Conservation (phyloP, 495 filamentous ascomycete genomes). For the Trichoderma parareesei region DNA sequence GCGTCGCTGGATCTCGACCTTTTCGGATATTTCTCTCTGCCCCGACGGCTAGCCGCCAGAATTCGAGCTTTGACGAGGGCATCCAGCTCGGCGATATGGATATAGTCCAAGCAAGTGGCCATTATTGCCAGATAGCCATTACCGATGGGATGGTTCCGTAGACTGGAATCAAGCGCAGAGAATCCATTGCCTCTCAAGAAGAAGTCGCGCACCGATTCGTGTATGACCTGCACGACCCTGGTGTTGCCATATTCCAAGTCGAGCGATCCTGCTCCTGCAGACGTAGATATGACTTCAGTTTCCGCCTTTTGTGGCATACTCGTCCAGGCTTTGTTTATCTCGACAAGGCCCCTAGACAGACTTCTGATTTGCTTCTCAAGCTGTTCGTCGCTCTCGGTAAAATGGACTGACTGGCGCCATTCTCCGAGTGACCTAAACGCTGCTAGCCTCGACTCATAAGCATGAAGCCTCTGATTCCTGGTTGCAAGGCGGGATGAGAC, state of each 20-base stretch:
- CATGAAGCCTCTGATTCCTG: too few relatives aligned
- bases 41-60: neutral
- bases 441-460: too few relatives aligned
- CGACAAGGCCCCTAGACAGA: conserved; percentile 13
- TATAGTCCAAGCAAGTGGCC: conserved; percentile 15
- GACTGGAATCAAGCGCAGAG: neutral
- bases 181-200: conserved; percentile 11
- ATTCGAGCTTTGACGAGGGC: conserved; percentile 11
- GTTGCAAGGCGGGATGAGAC: too few relatives aligned
- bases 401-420: conserved; percentile 13
- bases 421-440: conserved; percentile 7
- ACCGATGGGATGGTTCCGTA: neutral
- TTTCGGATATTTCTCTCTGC: neutral
- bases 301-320: neutral
- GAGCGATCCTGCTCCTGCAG: conserved; percentile 11
- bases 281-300: neutral
- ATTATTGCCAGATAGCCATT: conserved; percentile 16
- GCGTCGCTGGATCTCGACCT: neutral
- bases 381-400: conserved; percentile 13
- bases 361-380: conserved; percentile 11
- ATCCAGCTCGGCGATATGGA: conserved; percentile 14
- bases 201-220: conserved; percentile 16
- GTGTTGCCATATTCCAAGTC: conserved; percentile 10
- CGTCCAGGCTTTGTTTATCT: neutral
- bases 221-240: conserved; percentile 14